Percentiles rank a stretch among this genome's conserved stretches.
Conservation (phyloP, 75 land plant species). For the Pseudotsuga menziesii region DNA sequence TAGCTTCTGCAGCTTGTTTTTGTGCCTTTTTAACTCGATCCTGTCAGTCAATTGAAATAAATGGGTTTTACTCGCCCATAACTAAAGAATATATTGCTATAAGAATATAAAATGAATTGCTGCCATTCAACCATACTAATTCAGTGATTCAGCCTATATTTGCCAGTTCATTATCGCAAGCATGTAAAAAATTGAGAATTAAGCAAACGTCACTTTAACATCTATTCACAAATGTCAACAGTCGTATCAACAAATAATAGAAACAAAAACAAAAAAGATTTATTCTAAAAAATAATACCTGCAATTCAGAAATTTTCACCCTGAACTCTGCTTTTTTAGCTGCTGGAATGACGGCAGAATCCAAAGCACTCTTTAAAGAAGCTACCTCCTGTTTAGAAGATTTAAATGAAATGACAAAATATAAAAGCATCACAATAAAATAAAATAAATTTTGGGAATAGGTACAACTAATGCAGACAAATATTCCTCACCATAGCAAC, state of each 20-base stretch:
- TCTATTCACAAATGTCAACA: too few species aligned
- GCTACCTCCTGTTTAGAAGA: slow-evolving; percentile 60
- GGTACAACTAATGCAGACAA: background rate
- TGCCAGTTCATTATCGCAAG: too few species aligned
- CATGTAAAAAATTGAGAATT: too few species aligned
- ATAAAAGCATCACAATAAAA: background rate
- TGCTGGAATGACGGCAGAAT: slow-evolving; percentile 72
- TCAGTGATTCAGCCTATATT: too few species aligned
- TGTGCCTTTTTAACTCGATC: slow-evolving; percentile 72
- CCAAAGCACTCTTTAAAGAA: slow-evolving; percentile 58
- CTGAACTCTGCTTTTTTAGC: slow-evolving; percentile 75
- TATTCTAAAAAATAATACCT: slow-evolving; percentile 38
- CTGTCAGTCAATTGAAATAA: slow-evolving; percentile 27
- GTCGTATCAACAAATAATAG: background rate
- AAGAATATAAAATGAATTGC: background rate
- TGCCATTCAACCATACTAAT: background rate
- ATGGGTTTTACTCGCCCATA: background rate
- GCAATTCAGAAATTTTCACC: slow-evolving; percentile 44
- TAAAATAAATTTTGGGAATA: background rate
- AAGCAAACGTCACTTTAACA: too few species aligned
- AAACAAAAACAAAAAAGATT: background rate
- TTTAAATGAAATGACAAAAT: background rate
- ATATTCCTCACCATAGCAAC: background rate
- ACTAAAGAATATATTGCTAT: background rate
- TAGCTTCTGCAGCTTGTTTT: slow-evolving; percentile 70